Base-by-base conservation (phyloP, 805 yeast genomes). In the Tetrapisispora arboricola region DNA sequence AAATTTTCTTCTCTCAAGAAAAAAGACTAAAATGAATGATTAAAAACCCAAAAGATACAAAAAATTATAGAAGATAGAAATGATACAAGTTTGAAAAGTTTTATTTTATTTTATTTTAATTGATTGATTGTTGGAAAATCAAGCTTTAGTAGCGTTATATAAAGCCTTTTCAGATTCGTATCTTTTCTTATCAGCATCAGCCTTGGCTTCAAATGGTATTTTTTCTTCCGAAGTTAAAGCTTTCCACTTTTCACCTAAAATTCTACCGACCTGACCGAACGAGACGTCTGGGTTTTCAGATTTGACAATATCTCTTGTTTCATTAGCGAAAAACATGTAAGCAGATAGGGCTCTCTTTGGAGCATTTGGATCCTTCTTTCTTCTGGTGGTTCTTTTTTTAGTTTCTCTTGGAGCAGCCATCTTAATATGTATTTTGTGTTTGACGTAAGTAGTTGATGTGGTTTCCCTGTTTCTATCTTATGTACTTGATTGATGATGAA, bases 281-380 rank as follows among this genome's bases (percentile, higher is more conserved):
- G 88, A 70, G 55, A 88, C 84, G 63, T 95, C 96, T 57, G 97
- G 96, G 75, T 90, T 86, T 66, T 88, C 97, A 48, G 90, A 80
- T 66, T 95, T 80, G 53, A 92, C 95, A 49, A 78, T 76, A 68
- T 90, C 96, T 75, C 98, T 88, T 76, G 84, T 84, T 61, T 87
- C 96, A 64, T 86, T 87, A 56, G 98, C 97, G 62, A 88, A 92
- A 78, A 85, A 90, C 97, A 92, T 88, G 80, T 90, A 92, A 38
- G 97, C 96, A 46, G 96, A 86, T 64, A 92, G 72, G 20, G 96
- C 86, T 70, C 97, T 85, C 85, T 92, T 92, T 66, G 98, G 98
- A 51, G 98, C 98, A 67, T 90, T 88, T 72, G 98, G 95, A 67
- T 85, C 94, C 66, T 69, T 69, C 69, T 68, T 69, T 65, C 66